Conservation (phyloP, 371 early-diverging fungal species). For the Mortierella sp. region DNA sequence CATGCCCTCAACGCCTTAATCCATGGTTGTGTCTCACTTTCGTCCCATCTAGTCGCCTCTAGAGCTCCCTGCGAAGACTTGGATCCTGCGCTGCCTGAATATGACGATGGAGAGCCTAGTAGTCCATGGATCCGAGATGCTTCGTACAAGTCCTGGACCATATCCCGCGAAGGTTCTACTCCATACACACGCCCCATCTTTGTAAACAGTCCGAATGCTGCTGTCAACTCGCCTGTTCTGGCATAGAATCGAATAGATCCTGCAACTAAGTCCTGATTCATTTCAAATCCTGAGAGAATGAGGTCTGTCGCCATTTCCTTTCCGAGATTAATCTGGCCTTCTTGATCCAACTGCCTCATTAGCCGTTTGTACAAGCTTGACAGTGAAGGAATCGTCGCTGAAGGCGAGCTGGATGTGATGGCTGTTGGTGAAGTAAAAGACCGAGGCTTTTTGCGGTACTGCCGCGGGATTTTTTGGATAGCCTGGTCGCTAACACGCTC, state of each 20-base stretch:
- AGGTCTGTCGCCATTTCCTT: conserved; percentile 34
- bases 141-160: conserved; percentile 28
- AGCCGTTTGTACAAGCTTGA: conserved; percentile 8
- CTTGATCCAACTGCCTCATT: conserved; percentile 21
- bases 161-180: conserved; percentile 25
- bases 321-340: conserved; percentile 13
- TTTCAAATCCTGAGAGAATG: conserved; percentile 30
- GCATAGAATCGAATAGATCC: conserved; percentile 24
- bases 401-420: conserved; percentile 20
- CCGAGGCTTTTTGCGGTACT: neutral
- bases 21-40: conserved; percentile 14
- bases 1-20: conserved; percentile 11
- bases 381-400: conserved; percentile 7
- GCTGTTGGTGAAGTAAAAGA: conserved; percentile 5
- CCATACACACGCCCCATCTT: conserved; percentile 36
- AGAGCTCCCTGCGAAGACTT: neutral
- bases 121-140: conserved; percentile 19
- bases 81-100: neutral
- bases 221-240: conserved; percentile 28
- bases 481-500: conserved; percentile 1
- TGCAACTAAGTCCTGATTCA: conserved; percentile 22
- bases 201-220: conserved; percentile 40
- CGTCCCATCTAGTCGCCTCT: conserved; percentile 12
- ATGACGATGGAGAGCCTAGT: neutral
- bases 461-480: neutral